Evolutionary conservation across 257 asterid genomes (phyloP), one percentile per base, ranked within the genome.

Genomic region (Solanum gracilifrons): DNA sequence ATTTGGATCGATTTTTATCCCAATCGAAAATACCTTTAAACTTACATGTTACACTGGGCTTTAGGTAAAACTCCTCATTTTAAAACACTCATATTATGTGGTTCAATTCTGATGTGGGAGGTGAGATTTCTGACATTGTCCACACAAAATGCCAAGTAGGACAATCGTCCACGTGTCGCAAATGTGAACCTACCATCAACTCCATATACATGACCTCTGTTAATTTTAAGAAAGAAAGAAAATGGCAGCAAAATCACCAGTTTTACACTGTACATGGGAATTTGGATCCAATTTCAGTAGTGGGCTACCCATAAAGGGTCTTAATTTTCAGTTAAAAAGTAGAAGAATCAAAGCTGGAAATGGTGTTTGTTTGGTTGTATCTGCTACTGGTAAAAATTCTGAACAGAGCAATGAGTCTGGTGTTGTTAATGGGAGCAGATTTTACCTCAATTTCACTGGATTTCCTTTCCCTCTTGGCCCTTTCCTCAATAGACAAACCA

Each of bases 381-480:
- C 84, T 77, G 79, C 87, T 86, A 86, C 98, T 66, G 90, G 94
- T 62, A 43, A 85, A 76, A 83, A 58, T 36, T 75, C 87, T 87
- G 90, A 88, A 5, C 33, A 9, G 86, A 46, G 89, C 88, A 91
- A 84, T 60, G 91, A 62, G 20, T 41, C 85, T 73, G 89, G 91
- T 35, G 88, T 91, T 39, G 88, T 82, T 23, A 86, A 89, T 33
- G 91, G 93, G 39, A 97, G 97, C 37, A 93, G 95, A 90, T 95
- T 97, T 87, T 97, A 97, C 91, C 88, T 95, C 89, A 97, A 95
- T 85, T 90, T 97, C 89, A 95, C 98, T 23, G 99, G 98, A 1
- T 97, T 97, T 58, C 99, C 99, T 5, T 97, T 97, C 85, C 99
- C 98, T 83, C 98, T 97, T 32, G 99, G 99, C 8, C 99, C 99